Percentiles rank a stretch among this genome's conserved stretches.
Evolutionary conservation across 108 stramenopile genomes (phyloP).

Genomic region (Tribonema minus): DNA sequence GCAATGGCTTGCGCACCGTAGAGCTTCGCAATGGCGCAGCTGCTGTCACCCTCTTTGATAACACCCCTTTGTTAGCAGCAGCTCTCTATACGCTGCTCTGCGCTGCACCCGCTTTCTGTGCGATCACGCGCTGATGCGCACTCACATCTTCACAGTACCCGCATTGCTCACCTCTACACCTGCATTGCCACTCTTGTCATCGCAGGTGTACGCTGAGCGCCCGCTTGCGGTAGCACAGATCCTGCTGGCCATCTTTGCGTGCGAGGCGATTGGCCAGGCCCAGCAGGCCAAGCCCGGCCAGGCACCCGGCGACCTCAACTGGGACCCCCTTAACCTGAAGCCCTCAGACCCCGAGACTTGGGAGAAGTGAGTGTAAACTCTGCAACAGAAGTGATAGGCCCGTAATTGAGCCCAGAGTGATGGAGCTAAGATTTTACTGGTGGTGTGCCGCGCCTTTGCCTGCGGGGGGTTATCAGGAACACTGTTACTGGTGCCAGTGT

Average conservation of each 20-base stretch:
- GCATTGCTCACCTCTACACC: background rate
- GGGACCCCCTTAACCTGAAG: constrained; percentile 49
- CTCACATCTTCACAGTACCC: background rate
- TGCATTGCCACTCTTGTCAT: background rate
- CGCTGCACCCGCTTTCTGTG: background rate
- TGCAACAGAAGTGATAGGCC: no score
- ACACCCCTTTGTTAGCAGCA: no score
- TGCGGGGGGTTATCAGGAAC: no score
- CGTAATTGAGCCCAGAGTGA: no score
- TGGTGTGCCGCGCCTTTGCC: no score
- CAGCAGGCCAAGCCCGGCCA: constrained; percentile 25
- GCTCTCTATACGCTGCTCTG: background rate
- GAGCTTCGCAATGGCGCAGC: background rate
- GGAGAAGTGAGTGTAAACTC: no score
- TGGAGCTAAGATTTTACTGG: no score
- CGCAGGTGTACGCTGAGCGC: constrained; percentile 45
- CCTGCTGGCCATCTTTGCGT: constrained; percentile 48
- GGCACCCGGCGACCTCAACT: constrained; percentile 45
- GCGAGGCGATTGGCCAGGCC: constrained; percentile 33
- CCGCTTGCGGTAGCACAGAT: constrained; percentile 43
- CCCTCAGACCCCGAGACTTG: constrained; percentile 30
- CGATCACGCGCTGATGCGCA: background rate
- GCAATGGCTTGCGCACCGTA: background rate
- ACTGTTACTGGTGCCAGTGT: no score
- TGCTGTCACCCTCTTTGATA: background rate